phyloP scores from a whole-genome alignment of 179 eudicot genomes.

The Monotropa hypopitys region DNA sequence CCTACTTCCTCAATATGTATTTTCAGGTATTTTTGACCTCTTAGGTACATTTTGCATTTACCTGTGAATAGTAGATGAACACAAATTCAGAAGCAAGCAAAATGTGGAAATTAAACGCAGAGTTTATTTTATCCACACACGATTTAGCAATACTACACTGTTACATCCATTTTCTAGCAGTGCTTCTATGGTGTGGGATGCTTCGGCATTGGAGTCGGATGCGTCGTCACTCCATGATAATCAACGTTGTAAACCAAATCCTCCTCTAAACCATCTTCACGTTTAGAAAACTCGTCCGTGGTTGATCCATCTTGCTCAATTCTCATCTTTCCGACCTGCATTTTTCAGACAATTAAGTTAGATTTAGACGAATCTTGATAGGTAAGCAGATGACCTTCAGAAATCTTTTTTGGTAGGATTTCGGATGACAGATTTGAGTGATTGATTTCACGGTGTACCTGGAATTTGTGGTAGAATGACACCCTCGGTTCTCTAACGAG shows the following conservation, averaged over 20 bases:
- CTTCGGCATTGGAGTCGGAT: constrained; percentile 42
- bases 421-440: neutral
- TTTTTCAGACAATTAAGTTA: neutral
- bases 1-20: neutral
- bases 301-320: neutral
- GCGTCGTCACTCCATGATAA: constrained; percentile 50
- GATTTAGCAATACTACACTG: neutral
- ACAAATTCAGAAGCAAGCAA: neutral
- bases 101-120: neutral
- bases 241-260: constrained; percentile 34
- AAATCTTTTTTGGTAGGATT: neutral
- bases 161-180: neutral
- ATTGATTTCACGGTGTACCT: neutral
- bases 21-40: neutral
- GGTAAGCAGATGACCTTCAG: too few relatives aligned
- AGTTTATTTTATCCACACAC: neutral
- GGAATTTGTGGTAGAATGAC: neutral
- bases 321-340: neutral
- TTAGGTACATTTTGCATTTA: neutral
- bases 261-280: neutral
- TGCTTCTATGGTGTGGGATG: constrained; percentile 27
- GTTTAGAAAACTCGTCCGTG: neutral
- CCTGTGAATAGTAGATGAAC: neutral
- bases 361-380: too few relatives aligned
- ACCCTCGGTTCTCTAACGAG: neutral